Conservation (phyloP, 768 basidiomycete genomes). For the Coprinellus micaceus region DNA sequence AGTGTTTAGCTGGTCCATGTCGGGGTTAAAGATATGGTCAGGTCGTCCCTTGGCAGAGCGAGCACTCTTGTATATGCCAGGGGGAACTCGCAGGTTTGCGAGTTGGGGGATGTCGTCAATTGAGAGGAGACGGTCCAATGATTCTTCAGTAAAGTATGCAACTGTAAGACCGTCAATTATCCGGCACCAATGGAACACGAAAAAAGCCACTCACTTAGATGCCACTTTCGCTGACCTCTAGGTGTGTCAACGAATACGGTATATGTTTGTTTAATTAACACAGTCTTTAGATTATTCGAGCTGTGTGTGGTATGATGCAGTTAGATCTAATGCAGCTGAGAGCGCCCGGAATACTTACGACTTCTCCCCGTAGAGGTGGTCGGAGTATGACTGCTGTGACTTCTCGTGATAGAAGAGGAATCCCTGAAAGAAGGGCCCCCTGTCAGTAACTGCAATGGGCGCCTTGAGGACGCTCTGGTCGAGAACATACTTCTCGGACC, state of each 20-base stretch:
- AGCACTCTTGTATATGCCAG: constrained; percentile 67
- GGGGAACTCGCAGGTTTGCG: constrained; percentile 53
- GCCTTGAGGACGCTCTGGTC: constrained; percentile 2
- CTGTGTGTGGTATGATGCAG: constrained; percentile 31
- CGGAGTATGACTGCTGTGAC: constrained; percentile 46
- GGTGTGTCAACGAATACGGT: constrained; percentile 71
- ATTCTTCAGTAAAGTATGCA: constrained; percentile 77
- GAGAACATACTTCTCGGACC: constrained; percentile 59
- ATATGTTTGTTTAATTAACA: constrained; percentile 77
- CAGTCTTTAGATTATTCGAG: constrained; percentile 7
- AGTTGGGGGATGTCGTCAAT: constrained; percentile 61
- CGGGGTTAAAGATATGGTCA: constrained; percentile 47
- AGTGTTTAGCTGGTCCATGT: constrained; percentile 28
- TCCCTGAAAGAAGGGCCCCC: constrained; percentile 50
- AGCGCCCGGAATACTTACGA: constrained; percentile 18
- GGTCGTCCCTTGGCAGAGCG: constrained; percentile 58
- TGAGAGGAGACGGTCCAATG: constrained; percentile 53
- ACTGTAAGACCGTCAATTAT: constrained; percentile 38
- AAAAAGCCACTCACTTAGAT: constrained; percentile 53
- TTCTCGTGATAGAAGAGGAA: constrained; percentile 82
- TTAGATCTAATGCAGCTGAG: not conserved
- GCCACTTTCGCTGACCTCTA: constrained; percentile 74
- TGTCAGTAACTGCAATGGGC: constrained; percentile 5
- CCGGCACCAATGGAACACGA: constrained; percentile 18
- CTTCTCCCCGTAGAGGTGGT: constrained; percentile 36